Evolutionary conservation across 495 filamentous ascomycete species (phyloP).

Genomic region (Tricharina praecox): DNA sequence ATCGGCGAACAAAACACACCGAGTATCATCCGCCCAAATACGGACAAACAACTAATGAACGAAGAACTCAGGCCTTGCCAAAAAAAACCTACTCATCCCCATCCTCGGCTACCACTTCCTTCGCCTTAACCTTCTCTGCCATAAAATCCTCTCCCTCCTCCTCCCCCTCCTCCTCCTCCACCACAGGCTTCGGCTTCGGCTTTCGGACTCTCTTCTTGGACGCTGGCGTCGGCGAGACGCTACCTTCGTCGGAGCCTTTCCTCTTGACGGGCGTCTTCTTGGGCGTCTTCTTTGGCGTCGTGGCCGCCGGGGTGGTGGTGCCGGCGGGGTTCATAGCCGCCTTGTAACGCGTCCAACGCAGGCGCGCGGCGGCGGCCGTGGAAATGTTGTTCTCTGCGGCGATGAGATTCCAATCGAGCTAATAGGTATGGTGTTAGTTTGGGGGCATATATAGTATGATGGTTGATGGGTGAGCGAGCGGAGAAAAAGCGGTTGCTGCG

Average conservation of each 20-base stretch:
- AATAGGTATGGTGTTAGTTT: no score
- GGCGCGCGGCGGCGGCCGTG: not conserved
- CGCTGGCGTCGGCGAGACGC: not conserved
- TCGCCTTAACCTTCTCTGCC: no score
- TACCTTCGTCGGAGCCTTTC: not conserved
- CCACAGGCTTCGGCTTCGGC: not conserved
- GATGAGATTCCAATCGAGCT: slow-evolving; percentile 5
- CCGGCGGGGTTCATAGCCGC: not conserved
- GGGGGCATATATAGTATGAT: no score
- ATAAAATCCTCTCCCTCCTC: no score
- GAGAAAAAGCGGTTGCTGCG: not conserved
- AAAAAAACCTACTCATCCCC: no score
- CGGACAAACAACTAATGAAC: no score
- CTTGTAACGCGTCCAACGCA: slow-evolving; percentile 1
- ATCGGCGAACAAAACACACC: no score
- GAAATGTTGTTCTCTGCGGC: slow-evolving; percentile 2
- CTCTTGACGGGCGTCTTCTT: no score
- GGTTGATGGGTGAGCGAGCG: not conserved
- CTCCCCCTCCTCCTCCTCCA: not conserved
- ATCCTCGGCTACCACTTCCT: no score
- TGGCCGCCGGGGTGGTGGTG: not conserved
- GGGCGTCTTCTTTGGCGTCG: not conserved
- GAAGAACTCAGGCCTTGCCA: no score
- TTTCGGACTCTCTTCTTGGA: not conserved
- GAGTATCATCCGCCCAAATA: no score